A percentile compares a stretch with the other conserved stretches of the same genome.
These are phyloP conservation scores for Phtheirospermum japonicum DNA, from an alignment of 257 asterid species.

Conservation along the genomic window DNA sequence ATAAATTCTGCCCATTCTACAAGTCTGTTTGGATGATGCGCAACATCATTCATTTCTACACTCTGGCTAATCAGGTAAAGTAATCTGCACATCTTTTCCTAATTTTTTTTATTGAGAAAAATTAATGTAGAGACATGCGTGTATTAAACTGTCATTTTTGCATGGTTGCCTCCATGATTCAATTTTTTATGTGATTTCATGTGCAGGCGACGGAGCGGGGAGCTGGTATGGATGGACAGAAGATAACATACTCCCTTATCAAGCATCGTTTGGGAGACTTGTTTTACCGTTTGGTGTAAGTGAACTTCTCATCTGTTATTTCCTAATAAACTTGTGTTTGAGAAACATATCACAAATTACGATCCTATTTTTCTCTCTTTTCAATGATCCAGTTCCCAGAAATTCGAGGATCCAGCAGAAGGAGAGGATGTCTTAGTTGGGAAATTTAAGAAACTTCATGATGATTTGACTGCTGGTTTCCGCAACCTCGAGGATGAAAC, in stretches of 20 bases:
- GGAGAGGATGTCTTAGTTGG: constrained; percentile 77
- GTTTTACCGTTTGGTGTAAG: constrained; percentile 97
- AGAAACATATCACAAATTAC: constrained; percentile 5
- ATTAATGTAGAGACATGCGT: no score
- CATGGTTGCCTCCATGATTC: background rate
- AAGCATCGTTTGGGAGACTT: constrained; percentile 95
- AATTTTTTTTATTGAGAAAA: no score
- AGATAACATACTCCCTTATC: constrained; percentile 79
- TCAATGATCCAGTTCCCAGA: constrained; percentile 69
- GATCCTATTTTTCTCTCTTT: background rate
- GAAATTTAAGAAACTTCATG: constrained; percentile 81
- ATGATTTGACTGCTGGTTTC: constrained; percentile 92
- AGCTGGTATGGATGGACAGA: constrained; percentile 99
- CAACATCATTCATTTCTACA: constrained; percentile 92
- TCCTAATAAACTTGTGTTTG: background rate
- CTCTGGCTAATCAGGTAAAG: constrained; percentile 94
- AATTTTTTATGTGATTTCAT: constrained; percentile 3
- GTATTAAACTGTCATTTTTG: background rate
- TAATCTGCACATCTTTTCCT: background rate
- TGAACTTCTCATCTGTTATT: constrained; percentile 29
- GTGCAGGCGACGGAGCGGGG: constrained; percentile 94
- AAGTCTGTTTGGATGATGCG: constrained; percentile 99
- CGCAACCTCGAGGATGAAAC: constrained; percentile 95
- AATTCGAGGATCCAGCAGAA: constrained; percentile 98
- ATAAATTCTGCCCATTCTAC: constrained; percentile 96